These are phyloP conservation scores for Penicillium chermesinum DNA, from an alignment of 495 filamentous ascomycete genomes.

Conservation along the genomic window DNA sequence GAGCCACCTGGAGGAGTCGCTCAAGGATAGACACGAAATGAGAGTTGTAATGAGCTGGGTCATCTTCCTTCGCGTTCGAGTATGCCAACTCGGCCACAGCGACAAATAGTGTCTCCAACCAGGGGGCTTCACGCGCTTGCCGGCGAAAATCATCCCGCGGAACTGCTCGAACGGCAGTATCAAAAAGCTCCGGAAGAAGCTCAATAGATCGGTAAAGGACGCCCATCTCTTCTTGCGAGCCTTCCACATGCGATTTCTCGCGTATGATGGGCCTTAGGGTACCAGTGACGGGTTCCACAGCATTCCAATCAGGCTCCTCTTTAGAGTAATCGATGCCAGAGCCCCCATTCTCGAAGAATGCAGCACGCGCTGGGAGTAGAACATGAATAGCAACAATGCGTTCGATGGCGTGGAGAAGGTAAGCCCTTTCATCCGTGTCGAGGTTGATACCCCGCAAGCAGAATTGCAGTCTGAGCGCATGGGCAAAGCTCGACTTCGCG, in stretches of 20 bases:
- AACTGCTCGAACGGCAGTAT: constrained; percentile 50
- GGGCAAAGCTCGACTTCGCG: constrained; percentile 34
- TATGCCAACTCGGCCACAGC: constrained; percentile 44
- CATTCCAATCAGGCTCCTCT: constrained; percentile 41
- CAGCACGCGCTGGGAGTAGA: constrained; percentile 58
- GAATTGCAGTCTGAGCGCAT: constrained; percentile 35
- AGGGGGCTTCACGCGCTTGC: constrained; percentile 54
- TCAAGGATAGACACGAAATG: constrained; percentile 37
- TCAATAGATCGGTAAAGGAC: constrained; percentile 24
- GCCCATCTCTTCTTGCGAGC: neutral
- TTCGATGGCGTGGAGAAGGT: constrained; percentile 47
- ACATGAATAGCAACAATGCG: constrained; percentile 64
- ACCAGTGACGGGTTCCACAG: constrained; percentile 41
- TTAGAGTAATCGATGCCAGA: constrained; percentile 44
- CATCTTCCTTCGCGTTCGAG: constrained; percentile 36
- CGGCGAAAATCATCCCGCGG: constrained; percentile 50
- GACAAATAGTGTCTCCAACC: constrained; percentile 64
- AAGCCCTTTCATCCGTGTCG: constrained; percentile 35
- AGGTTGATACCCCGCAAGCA: constrained; percentile 29
- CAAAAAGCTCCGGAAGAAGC: constrained; percentile 23
- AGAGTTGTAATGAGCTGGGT: constrained; percentile 20
- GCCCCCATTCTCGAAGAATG: constrained; percentile 44
- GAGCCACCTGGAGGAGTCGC: constrained; percentile 38
- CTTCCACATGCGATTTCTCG: constrained; percentile 14
- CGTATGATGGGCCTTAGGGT: constrained; percentile 37